phyloP scores from a whole-genome alignment of 2,329 filamentous ascomycete species.

The Hymenoscyphus linearis region DNA sequence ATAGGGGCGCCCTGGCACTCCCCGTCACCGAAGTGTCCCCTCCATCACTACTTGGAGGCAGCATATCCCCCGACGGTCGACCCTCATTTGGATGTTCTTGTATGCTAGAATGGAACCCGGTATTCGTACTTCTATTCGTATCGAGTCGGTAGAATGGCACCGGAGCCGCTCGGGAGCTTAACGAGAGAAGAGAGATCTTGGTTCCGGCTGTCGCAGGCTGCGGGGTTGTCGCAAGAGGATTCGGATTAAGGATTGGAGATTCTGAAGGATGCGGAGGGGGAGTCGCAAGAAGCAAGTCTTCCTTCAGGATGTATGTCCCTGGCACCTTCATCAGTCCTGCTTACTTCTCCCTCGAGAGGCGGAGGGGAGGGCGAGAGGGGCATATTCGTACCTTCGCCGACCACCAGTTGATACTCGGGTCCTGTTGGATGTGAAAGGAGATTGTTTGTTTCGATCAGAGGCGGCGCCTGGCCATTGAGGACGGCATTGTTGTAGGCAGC shows the following conservation, averaged over 20 bases:
- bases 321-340: conserved; percentile 15
- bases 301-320: conserved; percentile 87
- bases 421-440: conserved; percentile 73
- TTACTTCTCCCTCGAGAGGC: background rate
- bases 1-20: conserved; percentile 30
- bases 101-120: conserved; percentile 44
- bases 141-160: conserved; percentile 48
- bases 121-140: conserved; percentile 45
- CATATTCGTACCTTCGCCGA: conserved; percentile 69
- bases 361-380: too few relatives aligned
- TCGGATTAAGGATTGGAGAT: conserved; percentile 78
- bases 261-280: conserved; percentile 95
- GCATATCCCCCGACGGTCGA: conserved; percentile 55
- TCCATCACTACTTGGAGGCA: conserved; percentile 51
- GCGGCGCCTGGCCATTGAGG: conserved; percentile 60
- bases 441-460: conserved; percentile 93
- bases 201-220: conserved; percentile 81
- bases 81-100: conserved; percentile 58
- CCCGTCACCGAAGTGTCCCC: conserved; percentile 47
- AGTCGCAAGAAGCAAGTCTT: conserved; percentile 87
- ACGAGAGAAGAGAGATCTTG: conserved; percentile 66
- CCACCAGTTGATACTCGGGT: conserved; percentile 82
- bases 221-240: conserved; percentile 81
- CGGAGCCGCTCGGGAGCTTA: conserved; percentile 37
- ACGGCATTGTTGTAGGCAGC: conserved; percentile 68